Conservation (phyloP, 371 early-diverging fungal genomes). For the Apophysomyces ossiformis region DNA sequence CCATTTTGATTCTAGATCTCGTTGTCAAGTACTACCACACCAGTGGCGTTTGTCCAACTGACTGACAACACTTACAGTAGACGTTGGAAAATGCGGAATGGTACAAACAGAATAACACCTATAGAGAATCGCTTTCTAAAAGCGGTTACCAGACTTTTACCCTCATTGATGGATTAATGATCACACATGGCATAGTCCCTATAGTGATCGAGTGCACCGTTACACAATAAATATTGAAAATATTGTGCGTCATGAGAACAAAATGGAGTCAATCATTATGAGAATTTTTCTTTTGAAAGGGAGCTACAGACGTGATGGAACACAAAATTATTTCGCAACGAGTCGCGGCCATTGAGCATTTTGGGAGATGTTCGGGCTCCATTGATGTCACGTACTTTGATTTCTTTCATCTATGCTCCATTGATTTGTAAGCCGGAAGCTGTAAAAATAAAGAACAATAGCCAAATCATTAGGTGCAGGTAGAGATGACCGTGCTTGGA, state of each 20-base stretch:
- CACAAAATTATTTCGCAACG: neutral
- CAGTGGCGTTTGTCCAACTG: conserved; percentile 2
- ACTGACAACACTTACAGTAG: neutral
- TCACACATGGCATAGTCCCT: neutral
- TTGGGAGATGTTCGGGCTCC: too few species aligned
- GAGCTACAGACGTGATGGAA: neutral
- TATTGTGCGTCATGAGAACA: neutral
- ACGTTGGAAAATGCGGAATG: neutral
- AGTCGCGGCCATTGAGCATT: neutral
- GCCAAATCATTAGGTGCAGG: too few species aligned
- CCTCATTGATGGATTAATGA: neutral
- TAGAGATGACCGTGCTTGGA: neutral
- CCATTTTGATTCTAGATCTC: neutral
- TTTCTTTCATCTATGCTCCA: too few species aligned
- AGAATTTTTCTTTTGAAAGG: neutral
- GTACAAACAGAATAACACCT: too few species aligned
- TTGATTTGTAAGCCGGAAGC: too few species aligned
- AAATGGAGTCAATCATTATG: neutral
- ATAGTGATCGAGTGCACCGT: neutral
- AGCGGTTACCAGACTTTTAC: too few species aligned
- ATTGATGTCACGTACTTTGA: too few species aligned
- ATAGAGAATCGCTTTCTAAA: too few species aligned
- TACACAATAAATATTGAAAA: neutral
- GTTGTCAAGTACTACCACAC: conserved; percentile 5
- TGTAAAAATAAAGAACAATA: too few species aligned